Evolutionary conservation across 768 basidiomycete species (phyloP).

Genomic region (Bullera alba): DNA sequence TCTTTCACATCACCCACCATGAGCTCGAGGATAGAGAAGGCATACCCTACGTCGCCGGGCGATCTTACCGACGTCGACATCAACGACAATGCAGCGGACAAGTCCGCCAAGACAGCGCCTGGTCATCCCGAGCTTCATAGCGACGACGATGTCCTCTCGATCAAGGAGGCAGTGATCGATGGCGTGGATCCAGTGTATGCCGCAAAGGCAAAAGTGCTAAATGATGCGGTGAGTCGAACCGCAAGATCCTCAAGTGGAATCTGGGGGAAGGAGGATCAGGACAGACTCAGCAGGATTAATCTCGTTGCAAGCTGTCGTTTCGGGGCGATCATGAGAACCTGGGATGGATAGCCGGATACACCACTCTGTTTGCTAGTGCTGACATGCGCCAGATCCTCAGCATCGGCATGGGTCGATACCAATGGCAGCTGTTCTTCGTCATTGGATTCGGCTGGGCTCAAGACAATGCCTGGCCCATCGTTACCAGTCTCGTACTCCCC

Average conservation of each 20-base stretch:
- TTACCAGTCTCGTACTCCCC: constrained; percentile 60
- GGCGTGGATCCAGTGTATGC: constrained; percentile 32
- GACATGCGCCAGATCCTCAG: constrained; percentile 19
- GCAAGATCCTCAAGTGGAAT: background rate
- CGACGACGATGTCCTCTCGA: too few relatives aligned
- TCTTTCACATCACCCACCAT: too few relatives aligned
- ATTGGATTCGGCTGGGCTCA: constrained; percentile 36
- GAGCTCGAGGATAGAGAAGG: too few relatives aligned
- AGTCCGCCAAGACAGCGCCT: too few relatives aligned
- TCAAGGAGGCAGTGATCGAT: constrained; percentile 22
- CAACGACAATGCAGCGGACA: too few relatives aligned
- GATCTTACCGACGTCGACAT: too few relatives aligned
- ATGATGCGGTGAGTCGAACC: constrained; percentile 12
- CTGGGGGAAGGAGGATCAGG: background rate
- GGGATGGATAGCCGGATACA: too few relatives aligned
- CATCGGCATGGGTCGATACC: constrained; percentile 36
- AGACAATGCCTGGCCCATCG: constrained; percentile 50
- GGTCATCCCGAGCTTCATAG: too few relatives aligned
- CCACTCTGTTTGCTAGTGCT: background rate
- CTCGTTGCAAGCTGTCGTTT: background rate
- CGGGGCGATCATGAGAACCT: background rate
- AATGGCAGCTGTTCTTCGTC: constrained; percentile 33
- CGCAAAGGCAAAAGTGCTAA: constrained; percentile 28
- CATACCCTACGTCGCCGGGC: too few relatives aligned
- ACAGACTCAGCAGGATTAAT: background rate